A percentile compares a stretch with the other conserved stretches of the same genome.
Conservation (phyloP, 805 yeast genomes). For the Priceomyces haplophilus region DNA sequence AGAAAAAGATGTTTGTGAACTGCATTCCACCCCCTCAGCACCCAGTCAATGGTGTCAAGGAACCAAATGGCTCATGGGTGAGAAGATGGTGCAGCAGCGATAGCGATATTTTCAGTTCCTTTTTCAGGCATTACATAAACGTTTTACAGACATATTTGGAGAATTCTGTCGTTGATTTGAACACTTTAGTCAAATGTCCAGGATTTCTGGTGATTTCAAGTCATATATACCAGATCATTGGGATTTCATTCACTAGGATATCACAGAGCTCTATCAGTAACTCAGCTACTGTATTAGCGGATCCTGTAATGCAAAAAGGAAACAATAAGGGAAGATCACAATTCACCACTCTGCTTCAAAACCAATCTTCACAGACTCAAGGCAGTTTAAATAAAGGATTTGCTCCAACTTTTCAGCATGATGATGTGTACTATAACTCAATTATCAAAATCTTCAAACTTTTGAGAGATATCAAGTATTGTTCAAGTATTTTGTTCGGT, state of each 20-base stretch:
- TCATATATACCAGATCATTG: constrained; percentile 45
- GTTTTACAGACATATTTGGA: constrained; percentile 17
- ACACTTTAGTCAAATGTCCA: constrained; percentile 30
- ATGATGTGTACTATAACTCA: constrained; percentile 37
- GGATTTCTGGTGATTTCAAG: constrained; percentile 45
- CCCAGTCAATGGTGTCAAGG: constrained; percentile 48
- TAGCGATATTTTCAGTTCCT: constrained; percentile 57
- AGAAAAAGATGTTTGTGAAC: constrained; percentile 28
- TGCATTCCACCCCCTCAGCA: constrained; percentile 39
- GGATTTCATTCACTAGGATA: constrained; percentile 26
- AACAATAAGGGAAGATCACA: constrained; percentile 2
- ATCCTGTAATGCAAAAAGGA: constrained; percentile 3
- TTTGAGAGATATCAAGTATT: constrained; percentile 32
- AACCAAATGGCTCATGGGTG: constrained; percentile 63
- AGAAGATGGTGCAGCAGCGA: constrained; percentile 57
- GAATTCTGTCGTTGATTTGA: constrained; percentile 1
- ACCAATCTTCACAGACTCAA: constrained; percentile 4
- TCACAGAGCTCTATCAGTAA: constrained; percentile 12
- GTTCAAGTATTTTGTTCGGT: constrained; percentile 14
- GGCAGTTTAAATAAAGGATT: constrained; percentile 2
- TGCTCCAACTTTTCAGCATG: constrained; percentile 17
- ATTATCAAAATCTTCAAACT: constrained; percentile 38
- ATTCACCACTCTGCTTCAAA: neutral
- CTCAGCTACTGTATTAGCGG: constrained; percentile 4
- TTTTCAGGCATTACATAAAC: constrained; percentile 54